These are phyloP conservation scores for Aspergillus brasiliensis DNA, from an alignment of 2,329 filamentous ascomycete species.

Conservation along the genomic window DNA sequence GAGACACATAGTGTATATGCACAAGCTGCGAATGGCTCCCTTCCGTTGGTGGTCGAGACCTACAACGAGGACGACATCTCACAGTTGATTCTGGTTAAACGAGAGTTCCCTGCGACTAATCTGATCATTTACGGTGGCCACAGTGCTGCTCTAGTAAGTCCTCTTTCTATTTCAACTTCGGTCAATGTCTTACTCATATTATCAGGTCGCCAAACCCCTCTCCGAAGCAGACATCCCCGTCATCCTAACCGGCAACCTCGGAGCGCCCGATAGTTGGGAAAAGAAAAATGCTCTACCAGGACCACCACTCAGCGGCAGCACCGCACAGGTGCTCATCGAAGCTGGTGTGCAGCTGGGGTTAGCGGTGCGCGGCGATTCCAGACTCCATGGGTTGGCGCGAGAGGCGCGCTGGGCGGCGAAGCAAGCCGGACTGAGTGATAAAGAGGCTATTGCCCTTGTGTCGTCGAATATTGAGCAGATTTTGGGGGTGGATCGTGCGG, in stretches of 20 bases:
- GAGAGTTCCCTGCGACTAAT: neutral
- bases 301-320: constrained; percentile 46
- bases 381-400: constrained; percentile 7
- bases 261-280: constrained; percentile 38
- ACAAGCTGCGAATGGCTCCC: neutral
- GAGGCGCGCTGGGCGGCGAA: constrained; percentile 13
- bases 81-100: constrained; percentile 4
- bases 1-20: neutral
- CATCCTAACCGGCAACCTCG: constrained; percentile 46
- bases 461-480: constrained; percentile 9
- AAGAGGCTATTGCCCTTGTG: constrained; percentile 8
- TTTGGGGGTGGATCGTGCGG: neutral
- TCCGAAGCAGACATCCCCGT: constrained; percentile 45
- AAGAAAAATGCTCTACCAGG: constrained; percentile 44
- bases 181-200: neutral
- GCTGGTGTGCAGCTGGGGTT: constrained; percentile 32
- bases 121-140: constrained; percentile 5
- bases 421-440: constrained; percentile 4
- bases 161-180: neutral
- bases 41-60: constrained; percentile 3
- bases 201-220: constrained; percentile 43
- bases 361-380: constrained; percentile 32
- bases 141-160: neutral
- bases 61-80: constrained; percentile 14
- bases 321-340: neutral